phyloP scores from a whole-genome alignment of 768 basidiomycete species.

The Gymnopilus junonius region DNA sequence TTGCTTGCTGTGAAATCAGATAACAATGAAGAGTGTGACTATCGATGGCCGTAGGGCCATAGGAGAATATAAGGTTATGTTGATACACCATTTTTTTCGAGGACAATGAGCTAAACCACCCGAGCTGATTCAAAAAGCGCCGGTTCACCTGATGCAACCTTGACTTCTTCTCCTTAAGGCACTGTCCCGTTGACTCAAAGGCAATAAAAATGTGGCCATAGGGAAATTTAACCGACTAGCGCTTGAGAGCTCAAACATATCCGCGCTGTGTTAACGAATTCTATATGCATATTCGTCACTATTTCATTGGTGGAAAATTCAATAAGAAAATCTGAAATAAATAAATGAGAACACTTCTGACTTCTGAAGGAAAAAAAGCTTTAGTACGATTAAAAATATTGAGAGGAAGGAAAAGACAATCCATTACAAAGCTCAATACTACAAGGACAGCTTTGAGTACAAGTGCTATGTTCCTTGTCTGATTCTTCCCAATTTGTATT shows the following conservation, averaged over 20 bases:
- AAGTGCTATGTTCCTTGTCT: background rate
- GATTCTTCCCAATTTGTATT: background rate
- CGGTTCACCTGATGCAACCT: background rate
- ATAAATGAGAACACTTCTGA: too few relatives aligned
- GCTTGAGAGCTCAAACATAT: background rate
- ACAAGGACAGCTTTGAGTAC: background rate
- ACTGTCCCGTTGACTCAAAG: background rate
- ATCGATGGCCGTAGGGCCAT: background rate
- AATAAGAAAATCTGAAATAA: too few relatives aligned
- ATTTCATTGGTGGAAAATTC: too few relatives aligned
- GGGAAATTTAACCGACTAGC: constrained; percentile 10
- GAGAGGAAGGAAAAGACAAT: too few relatives aligned
- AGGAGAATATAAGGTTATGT: background rate
- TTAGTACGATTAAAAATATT: too few relatives aligned
- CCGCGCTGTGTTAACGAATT: background rate
- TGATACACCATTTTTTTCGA: background rate
- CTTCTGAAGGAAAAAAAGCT: too few relatives aligned
- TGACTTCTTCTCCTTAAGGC: background rate
- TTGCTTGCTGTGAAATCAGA: background rate
- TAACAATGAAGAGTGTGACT: background rate
- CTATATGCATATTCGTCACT: background rate
- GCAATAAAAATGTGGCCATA: background rate
- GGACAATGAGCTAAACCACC: background rate
- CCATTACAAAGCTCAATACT: too few relatives aligned
- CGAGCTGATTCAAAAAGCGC: background rate